Conservation (phyloP, 441 rosid genomes). For the Eugenia klotzschiana region DNA sequence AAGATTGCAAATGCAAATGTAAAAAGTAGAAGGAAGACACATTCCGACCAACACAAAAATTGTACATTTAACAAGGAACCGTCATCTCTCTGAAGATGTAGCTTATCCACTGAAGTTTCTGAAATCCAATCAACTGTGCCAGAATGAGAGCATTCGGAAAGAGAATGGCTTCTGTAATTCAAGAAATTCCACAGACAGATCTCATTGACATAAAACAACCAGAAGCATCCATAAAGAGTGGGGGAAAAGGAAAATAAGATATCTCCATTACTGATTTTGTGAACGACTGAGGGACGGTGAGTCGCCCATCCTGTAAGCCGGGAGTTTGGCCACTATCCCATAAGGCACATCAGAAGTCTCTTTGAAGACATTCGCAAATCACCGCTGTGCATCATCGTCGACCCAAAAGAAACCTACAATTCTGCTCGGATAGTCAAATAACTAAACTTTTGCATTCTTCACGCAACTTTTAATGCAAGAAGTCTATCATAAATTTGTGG, state of each 20-base stretch:
- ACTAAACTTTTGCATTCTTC: background rate
- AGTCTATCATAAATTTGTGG: background rate
- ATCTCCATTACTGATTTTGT: background rate
- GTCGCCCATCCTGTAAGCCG: background rate
- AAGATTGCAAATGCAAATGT: background rate
- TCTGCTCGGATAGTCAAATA: background rate
- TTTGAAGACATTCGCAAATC: background rate
- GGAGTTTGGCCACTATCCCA: background rate
- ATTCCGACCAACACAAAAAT: background rate
- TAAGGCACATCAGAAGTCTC: background rate
- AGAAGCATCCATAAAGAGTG: background rate
- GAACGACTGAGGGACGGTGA: background rate
- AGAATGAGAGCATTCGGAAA: background rate
- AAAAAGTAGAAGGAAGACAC: background rate
- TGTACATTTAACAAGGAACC: background rate
- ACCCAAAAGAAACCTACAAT: background rate
- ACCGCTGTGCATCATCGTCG: background rate
- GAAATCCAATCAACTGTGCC: background rate
- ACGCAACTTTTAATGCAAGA: background rate
- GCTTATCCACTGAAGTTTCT: background rate
- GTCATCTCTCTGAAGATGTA: background rate
- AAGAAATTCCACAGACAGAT: background rate
- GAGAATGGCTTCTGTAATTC: background rate
- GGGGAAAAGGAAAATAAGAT: background rate
- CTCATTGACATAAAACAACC: background rate